Evolutionary conservation across 2,329 filamentous ascomycete species (phyloP).

Genomic region (Graphilbum fragrans): DNA sequence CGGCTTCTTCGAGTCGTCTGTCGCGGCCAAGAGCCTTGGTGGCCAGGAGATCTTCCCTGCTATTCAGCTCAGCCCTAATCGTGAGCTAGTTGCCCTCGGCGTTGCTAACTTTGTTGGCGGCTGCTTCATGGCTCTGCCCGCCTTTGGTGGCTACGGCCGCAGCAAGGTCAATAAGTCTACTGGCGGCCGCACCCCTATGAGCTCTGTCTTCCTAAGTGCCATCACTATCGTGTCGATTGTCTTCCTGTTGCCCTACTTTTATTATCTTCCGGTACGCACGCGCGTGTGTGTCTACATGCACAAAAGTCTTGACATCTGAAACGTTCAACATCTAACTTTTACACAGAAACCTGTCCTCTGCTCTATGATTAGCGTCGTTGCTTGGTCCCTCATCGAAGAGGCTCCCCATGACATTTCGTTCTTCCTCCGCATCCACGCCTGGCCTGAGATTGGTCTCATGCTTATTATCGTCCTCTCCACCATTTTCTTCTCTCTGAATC

Average conservation of each 20-base stretch:
- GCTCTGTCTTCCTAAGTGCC: conserved; percentile 72
- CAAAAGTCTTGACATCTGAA: too few relatives aligned
- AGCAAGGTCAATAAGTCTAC: conserved; percentile 93
- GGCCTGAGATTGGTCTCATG: conserved; percentile 81
- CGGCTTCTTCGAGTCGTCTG: conserved; percentile 96
- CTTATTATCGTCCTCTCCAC: conserved; percentile 79
- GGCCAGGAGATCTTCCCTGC: conserved; percentile 58
- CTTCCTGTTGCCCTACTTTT: conserved; percentile 81
- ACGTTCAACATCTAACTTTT: conserved; percentile 3
- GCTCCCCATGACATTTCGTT: conserved; percentile 85
- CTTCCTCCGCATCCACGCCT: conserved; percentile 76
- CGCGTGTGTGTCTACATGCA: too few relatives aligned
- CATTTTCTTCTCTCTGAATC: conserved; percentile 86
- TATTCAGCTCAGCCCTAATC: conserved; percentile 77
- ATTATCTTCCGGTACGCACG: conserved; percentile 87
- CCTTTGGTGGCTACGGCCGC: conserved; percentile 90
- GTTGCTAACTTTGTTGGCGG: conserved; percentile 84
- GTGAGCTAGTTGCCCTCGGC: conserved; percentile 85
- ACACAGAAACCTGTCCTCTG: conserved; percentile 79
- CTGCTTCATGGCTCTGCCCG: conserved; percentile 83
- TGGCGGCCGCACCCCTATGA: conserved; percentile 87
- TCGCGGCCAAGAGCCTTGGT: conserved; percentile 84
- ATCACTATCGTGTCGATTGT: conserved; percentile 73
- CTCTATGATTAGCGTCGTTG: conserved; percentile 90
- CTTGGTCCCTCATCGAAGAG: conserved; percentile 90